Conservation (phyloP, 2,329 filamentous ascomycete genomes). For the Trichothecium sympodiale region DNA sequence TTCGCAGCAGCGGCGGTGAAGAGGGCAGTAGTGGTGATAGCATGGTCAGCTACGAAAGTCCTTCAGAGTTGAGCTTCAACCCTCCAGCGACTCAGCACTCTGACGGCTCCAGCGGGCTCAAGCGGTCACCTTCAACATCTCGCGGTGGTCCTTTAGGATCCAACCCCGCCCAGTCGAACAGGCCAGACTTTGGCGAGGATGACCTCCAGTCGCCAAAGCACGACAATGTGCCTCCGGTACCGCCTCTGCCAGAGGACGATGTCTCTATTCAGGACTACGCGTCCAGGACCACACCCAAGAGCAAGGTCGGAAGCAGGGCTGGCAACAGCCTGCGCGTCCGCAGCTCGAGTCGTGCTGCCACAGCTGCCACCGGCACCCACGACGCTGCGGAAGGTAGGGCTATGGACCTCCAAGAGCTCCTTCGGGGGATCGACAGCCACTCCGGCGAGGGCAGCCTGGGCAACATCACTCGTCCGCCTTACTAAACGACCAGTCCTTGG, state of each 20-base stretch:
- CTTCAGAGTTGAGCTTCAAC: conserved; percentile 57
- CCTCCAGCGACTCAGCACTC: conserved; percentile 17
- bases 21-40: conserved; percentile 52
- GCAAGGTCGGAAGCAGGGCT: conserved; percentile 30
- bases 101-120: conserved; percentile 14
- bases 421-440: conserved; percentile 39
- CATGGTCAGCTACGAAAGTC: conserved; percentile 59
- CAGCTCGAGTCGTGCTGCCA: not conserved
- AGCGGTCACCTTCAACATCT: conserved; percentile 22
- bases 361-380: conserved; percentile 2
- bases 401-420: conserved; percentile 36
- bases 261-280: conserved; percentile 24
- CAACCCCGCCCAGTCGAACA: conserved; percentile 24
- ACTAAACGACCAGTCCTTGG: conserved; percentile 27
- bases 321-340: conserved; percentile 24
- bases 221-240: conserved; percentile 42
- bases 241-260: conserved; percentile 27
- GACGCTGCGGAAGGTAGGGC: conserved; percentile 18
- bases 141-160: conserved; percentile 30
- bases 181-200: conserved; percentile 16
- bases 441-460: conserved; percentile 33
- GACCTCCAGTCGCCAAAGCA: conserved; percentile 8
- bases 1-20: conserved; percentile 17
- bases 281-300: conserved; percentile 17
- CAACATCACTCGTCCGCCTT: conserved; percentile 36